Evolutionary conservation across 1,284 basidiomycete species (phyloP).

Genomic region (Tilletia setariae): DNA sequence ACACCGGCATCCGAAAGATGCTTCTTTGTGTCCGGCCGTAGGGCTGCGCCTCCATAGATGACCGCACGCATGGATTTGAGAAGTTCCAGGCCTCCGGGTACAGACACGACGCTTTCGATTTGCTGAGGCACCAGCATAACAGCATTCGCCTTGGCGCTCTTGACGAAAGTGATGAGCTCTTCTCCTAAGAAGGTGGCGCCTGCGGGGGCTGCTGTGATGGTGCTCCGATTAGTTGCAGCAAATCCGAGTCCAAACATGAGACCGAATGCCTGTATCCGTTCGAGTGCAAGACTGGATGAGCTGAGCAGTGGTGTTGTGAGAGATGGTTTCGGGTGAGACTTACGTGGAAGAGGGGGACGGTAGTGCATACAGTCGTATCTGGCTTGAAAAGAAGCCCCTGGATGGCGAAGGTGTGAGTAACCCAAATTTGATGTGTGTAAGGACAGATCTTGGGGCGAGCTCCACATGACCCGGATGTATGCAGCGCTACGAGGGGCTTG

Average conservation of each 20-base stretch:
- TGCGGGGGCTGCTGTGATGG: background rate
- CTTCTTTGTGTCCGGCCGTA: background rate
- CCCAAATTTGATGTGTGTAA: background rate
- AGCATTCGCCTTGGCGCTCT: background rate
- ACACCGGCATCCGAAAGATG: background rate
- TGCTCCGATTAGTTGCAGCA: background rate
- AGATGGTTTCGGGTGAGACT: background rate
- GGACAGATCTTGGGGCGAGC: background rate
- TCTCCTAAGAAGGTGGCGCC: no score
- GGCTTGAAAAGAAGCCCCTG: no score
- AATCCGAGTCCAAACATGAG: background rate
- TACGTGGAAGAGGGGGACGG: constrained; percentile 4
- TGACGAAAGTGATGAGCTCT: background rate
- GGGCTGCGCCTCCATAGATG: background rate
- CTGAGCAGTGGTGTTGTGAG: background rate
- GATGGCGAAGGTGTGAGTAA: background rate
- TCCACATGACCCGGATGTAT: constrained; percentile 2
- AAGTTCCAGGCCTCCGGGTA: background rate
- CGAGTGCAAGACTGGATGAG: background rate
- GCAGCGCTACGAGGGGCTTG: background rate
- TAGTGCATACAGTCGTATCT: no score
- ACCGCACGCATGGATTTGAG: background rate
- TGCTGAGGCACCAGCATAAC: background rate
- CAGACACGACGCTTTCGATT: background rate
- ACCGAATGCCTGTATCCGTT: background rate